phyloP scores from a whole-genome alignment of 2,329 filamentous ascomycete species.

The Zalaria obscura region DNA sequence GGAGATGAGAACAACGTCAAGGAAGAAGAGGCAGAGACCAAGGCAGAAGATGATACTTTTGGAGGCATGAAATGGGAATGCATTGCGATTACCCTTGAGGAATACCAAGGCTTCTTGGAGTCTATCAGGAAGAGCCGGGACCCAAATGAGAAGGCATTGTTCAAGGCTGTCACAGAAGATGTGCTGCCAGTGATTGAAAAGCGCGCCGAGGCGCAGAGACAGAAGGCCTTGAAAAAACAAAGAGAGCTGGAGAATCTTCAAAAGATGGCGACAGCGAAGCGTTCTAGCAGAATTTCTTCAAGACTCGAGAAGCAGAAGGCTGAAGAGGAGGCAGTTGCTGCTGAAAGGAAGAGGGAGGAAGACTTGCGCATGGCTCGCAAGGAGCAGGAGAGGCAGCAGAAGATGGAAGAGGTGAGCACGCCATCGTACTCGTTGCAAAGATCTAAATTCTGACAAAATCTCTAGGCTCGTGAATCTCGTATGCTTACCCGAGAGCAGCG shows the following conservation, averaged over 20 bases:
- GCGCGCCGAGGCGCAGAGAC: conserved; percentile 51
- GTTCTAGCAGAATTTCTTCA: conserved; percentile 76
- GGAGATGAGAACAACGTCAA: conserved; percentile 22
- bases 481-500: conserved; percentile 76
- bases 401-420: conserved; percentile 45
- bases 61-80: conserved; percentile 83
- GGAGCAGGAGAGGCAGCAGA: conserved; percentile 45
- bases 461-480: conserved; percentile 57
- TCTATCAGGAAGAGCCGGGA: conserved; percentile 65
- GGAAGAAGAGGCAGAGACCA: conserved; percentile 17
- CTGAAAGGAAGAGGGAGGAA: conserved; percentile 48
- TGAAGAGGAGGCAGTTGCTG: conserved; percentile 57
- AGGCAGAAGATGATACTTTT: conserved; percentile 36
- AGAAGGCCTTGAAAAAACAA: conserved; percentile 60
- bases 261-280: conserved; percentile 84
- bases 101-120: conserved; percentile 59
- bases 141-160: conserved; percentile 68
- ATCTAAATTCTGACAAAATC: background rate
- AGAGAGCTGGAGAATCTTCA: conserved; percentile 69
- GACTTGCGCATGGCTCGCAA: conserved; percentile 50
- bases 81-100: conserved; percentile 64
- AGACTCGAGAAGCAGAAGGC: conserved; percentile 67
- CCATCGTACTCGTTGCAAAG: conserved; percentile 5
- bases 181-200: conserved; percentile 76
- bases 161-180: conserved; percentile 57